These are phyloP conservation scores for Coemansia nantahalensis DNA, from an alignment of 192 early-diverging fungal species.

Conservation along the genomic window DNA sequence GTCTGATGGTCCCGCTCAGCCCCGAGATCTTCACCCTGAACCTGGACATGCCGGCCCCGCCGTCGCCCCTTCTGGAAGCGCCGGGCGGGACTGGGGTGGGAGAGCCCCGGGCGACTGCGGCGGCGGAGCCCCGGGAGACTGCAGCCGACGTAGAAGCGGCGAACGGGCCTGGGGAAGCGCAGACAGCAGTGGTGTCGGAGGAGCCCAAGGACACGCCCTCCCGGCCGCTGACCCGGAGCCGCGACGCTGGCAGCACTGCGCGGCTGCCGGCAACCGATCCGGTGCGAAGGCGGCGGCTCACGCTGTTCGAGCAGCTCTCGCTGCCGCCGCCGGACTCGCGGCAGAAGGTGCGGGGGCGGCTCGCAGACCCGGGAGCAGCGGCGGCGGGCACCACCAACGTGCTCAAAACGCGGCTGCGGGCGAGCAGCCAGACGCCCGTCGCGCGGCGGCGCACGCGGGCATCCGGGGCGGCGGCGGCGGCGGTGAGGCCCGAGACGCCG, in stretches of 20 bases:
- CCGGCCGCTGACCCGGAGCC: not conserved
- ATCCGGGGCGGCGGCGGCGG: not conserved
- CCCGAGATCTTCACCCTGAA: conserved; percentile 29
- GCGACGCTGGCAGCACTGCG: not conserved
- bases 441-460: not conserved
- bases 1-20: conserved; percentile 21
- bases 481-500: not conserved
- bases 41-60: conserved; percentile 5
- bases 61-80: not conserved
- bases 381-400: conserved; percentile 18
- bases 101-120: not conserved
- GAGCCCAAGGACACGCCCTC: not conserved
- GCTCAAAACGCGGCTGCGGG: conserved; percentile 19
- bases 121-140: not conserved
- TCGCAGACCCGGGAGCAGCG: not conserved
- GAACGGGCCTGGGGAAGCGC: too few relatives aligned
- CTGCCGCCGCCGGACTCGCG: conserved; percentile 43
- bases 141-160: too few relatives aligned
- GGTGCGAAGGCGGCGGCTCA: conserved; percentile 15
- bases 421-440: not conserved
- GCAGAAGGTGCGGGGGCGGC: not conserved
- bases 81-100: conserved; percentile 1
- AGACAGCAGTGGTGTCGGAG: not conserved
- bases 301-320: conserved; percentile 43
- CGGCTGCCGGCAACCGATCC: not conserved